Evolutionary conservation across 345 rosid species (phyloP), one percentile per base, ranked within the genome.

Genomic region (Salix caprea): DNA sequence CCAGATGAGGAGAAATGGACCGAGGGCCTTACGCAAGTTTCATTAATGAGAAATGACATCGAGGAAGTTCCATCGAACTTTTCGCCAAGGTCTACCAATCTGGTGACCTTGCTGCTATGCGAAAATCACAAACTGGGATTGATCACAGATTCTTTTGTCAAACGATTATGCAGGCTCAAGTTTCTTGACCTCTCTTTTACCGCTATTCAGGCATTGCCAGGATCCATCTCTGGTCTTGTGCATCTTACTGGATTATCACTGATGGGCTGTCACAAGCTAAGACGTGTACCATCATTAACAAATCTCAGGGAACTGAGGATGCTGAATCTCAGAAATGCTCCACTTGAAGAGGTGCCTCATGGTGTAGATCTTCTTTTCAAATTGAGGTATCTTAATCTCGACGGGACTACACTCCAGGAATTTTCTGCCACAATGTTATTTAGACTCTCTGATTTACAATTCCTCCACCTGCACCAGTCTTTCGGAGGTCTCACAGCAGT

Each of bases 111-210:
- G 18, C 37, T 80, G 78, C 44, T 83, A n/a, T 36, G n/a, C 0
- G 0, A 24, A 1, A 79, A 69, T 5, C 2, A 0, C 1, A 1
- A 15, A 23, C 21, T 72, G 60, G 7, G 15, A 40, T 46, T 14
- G 36, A 74, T 84, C 19, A 58, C 67, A 15, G 80, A 71, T 14
- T 54, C 48, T 28, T 77, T 77, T 68, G 69, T 80, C 40, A 2
- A 52, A 4, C 39, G 21, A 19, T 10, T 74, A 52, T 21, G 4
- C 8, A 64, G 58, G 44, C 71, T 80, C 39, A 65, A 34, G 73
- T 40, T 81, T 70, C 80, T 84, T 58, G 78, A 84, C 70, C 80
- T 84, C 40, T 84, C 80, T 23, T 15, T 3, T 0, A 23, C 28
- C 1, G 0, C 0, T 0, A 40, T 71, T 19, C 7, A 6, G 4